phyloP scores from a whole-genome alignment of 78 protist genomes.

The Dictyostelium intermedium region DNA sequence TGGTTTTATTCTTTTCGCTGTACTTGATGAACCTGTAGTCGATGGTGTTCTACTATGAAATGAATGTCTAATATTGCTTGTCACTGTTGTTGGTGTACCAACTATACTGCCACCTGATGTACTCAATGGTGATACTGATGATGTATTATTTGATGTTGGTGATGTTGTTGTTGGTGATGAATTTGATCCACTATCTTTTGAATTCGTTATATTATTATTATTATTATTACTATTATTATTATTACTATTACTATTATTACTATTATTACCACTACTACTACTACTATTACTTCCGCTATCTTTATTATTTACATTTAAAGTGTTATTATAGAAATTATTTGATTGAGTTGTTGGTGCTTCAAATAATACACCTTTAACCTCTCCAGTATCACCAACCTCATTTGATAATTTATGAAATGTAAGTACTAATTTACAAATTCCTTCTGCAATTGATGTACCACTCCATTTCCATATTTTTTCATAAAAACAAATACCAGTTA shows the following conservation, averaged over 20 bases:
- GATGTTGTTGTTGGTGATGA: not conserved
- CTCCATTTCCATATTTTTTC: conserved; percentile 80
- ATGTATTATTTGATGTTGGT: not conserved
- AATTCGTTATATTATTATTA: not conserved
- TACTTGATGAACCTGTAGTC: conserved; percentile 65
- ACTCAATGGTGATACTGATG: not conserved
- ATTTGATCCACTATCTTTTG: not conserved
- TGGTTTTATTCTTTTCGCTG: conserved; percentile 59
- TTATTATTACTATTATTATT: not conserved
- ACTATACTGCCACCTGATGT: not conserved
- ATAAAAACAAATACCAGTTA: conserved; percentile 67
- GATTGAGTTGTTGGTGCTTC: conserved; percentile 33
- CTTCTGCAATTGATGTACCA: conserved; percentile 75
- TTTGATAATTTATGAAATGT: conserved; percentile 75
- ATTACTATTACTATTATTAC: no score
- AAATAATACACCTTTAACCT: conserved; percentile 65
- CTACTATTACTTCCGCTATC: not conserved
- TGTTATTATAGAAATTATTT: not conserved
- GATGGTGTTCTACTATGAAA: conserved; percentile 66
- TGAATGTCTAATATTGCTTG: conserved; percentile 48
- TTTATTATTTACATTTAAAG: not conserved
- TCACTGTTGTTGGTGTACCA: not conserved
- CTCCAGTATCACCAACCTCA: conserved; percentile 74
- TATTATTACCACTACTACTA: not conserved
- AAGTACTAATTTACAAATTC: conserved; percentile 66